Evolutionary conservation across 257 asterid genomes (phyloP), one percentile per base, ranked within the genome.

Genomic region (Ligustrum vulgare): DNA sequence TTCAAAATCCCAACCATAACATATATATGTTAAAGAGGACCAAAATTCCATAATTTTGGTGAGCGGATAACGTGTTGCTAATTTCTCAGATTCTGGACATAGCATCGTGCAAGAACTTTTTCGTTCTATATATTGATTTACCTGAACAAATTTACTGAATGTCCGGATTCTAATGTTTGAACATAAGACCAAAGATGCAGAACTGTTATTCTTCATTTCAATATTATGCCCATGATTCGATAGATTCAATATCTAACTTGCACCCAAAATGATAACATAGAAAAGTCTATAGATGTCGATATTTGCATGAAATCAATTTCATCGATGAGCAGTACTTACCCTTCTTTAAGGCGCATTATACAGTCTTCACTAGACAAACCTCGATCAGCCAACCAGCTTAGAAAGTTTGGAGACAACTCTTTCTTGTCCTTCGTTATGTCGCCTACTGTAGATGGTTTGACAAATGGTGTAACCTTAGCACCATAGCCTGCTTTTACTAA

Each of bases 401-500:
- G 39, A 69, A 86, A 82, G 76, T 82, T 74, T 5, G 94, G 89
- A 47, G 89, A 86, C 31, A 82, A 49, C 47, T 80, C 88, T 77
- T 71, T 82, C 80, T 89, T 86, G 36, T 76, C 80, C 60, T 82
- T 76, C 18, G 82, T 79, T 25, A 84, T 72, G 69, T 89, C 85
- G 35, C 86, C 72, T 72, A 81, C 83, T 31, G 83, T 79, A n/a
- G 85, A 63, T 75, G 88, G 85, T 41, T 84, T 79, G 72, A 87
- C 89, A 70, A 86, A 80, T 18, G 92, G 88, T 8, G 87, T 79
- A 31, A 89, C 89, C 70, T 84, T 86, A 15, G 92, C 89, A 76
- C 91, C 91, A 67, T 84, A 80, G 34, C 92, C 94, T 58, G 94
- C 87, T 81, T 89, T 89, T 31, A 89, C 91, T 43, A 89, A 79